These are phyloP conservation scores for Paraphaeosphaeria minitans DNA, from an alignment of 2,329 filamentous ascomycete genomes.

Conservation along the genomic window DNA sequence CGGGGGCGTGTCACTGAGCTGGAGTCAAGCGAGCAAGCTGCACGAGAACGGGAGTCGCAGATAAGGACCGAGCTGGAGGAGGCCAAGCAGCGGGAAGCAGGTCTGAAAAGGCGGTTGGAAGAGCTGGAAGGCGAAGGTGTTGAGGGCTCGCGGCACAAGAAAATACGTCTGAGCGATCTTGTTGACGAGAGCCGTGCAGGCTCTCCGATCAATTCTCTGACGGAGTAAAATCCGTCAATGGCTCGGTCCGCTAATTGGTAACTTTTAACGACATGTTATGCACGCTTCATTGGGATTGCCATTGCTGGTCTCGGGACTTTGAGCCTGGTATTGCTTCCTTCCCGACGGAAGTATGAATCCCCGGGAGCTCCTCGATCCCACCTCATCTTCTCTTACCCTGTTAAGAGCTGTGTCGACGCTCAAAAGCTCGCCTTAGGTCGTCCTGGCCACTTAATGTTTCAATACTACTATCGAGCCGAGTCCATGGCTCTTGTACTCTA, in stretches of 20 bases:
- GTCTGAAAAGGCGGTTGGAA: constrained; percentile 79
- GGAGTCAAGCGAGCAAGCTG: constrained; percentile 74
- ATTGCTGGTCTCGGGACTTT: constrained; percentile 14
- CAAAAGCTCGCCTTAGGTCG: constrained; percentile 30
- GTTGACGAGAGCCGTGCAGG: constrained; percentile 52
- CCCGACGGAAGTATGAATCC: neutral
- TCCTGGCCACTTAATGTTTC: constrained; percentile 43
- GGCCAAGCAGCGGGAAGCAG: constrained; percentile 77
- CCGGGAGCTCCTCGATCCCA: neutral
- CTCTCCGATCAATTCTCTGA: constrained; percentile 40
- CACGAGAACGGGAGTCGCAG: constrained; percentile 62
- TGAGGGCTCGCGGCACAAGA: constrained; percentile 59
- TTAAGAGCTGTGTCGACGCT: constrained; percentile 28
- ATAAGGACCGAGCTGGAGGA: constrained; percentile 71
- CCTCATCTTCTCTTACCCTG: neutral
- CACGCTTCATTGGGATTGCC: constrained; percentile 14
- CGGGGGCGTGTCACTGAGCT: constrained; percentile 71
- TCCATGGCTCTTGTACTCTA: constrained; percentile 31
- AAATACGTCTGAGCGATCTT: constrained; percentile 61
- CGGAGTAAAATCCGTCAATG: constrained; percentile 26
- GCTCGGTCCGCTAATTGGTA: constrained; percentile 14
- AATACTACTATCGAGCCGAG: constrained; percentile 31
- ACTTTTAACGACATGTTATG: constrained; percentile 27
- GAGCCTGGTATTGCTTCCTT: constrained; percentile 9
- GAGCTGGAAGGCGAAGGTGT: constrained; percentile 59